phyloP scores from a whole-genome alignment of 2,329 filamentous ascomycete genomes.

The Microdochium paspali region DNA sequence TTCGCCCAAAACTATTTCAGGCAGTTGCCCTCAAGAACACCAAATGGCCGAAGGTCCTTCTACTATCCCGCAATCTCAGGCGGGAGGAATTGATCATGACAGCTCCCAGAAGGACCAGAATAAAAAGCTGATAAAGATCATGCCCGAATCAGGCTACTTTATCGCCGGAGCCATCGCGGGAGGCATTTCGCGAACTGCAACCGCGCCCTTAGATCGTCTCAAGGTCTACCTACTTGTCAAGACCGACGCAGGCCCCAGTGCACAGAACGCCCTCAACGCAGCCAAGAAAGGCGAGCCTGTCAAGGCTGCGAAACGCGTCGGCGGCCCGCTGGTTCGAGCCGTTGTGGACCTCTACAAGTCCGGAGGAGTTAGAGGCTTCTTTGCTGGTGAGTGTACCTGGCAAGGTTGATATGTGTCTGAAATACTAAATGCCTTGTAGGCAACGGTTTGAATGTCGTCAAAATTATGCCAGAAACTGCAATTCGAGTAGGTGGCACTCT shows the following conservation, averaged over 20 bases:
- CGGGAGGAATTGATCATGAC: conserved; percentile 4
- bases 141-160: conserved; percentile 94
- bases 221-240: conserved; percentile 97
- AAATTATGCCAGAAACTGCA: conserved; percentile 97
- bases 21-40: background rate
- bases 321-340: conserved; percentile 62
- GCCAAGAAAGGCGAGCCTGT: conserved; percentile 62
- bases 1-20: background rate
- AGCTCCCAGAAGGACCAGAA: conserved; percentile 24
- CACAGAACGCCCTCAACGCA: conserved; percentile 49
- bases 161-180: conserved; percentile 90
- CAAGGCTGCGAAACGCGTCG: conserved; percentile 54
- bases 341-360: conserved; percentile 72
- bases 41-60: background rate
- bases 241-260: conserved; percentile 44
- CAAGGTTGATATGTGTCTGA: background rate
- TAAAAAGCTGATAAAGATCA: conserved; percentile 53
- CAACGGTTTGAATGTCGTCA: conserved; percentile 91
- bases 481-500: conserved; percentile 52
- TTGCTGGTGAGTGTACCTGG: conserved; percentile 59
- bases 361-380: conserved; percentile 81
- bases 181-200: conserved; percentile 89
- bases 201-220: conserved; percentile 88
- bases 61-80: conserved; percentile 5
- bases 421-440: conserved; percentile 48